Evolutionary conservation across 2,329 filamentous ascomycete genomes (phyloP).

Genomic region (Fusarium papillatum): DNA sequence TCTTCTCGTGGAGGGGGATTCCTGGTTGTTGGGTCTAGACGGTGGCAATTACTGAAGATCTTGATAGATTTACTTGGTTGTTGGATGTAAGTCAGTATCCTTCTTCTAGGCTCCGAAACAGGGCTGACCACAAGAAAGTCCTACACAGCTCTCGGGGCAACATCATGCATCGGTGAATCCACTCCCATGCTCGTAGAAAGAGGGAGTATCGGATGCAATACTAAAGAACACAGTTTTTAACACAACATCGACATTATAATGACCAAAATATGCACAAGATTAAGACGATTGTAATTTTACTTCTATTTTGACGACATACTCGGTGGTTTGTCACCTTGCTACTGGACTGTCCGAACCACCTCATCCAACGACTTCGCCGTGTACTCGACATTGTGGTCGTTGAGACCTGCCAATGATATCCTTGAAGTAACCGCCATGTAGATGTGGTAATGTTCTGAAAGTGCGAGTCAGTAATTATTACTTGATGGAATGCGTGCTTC

Average conservation of each 20-base stretch:
- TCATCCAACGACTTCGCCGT: slow-evolving; percentile 29
- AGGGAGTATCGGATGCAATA: background rate
- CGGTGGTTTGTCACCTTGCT: background rate
- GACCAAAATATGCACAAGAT: background rate
- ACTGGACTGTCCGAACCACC: slow-evolving; percentile 21
- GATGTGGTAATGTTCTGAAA: slow-evolving; percentile 49
- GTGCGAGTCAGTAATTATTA: background rate
- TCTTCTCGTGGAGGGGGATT: background rate
- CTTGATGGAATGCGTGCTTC: rapidly evolving
- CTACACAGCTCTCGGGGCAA: background rate
- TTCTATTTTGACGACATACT: background rate
- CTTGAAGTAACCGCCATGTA: slow-evolving; percentile 56
- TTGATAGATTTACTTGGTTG: background rate
- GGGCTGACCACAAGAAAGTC: background rate
- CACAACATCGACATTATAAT: background rate
- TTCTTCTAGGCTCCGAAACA: rapidly evolving
- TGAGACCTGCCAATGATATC: slow-evolving; percentile 55
- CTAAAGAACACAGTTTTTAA: background rate
- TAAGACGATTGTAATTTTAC: background rate
- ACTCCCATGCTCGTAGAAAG: too few relatives aligned
- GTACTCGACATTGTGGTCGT: slow-evolving; percentile 50
- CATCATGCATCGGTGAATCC: too few relatives aligned
- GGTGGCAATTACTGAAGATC: background rate
- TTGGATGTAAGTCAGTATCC: background rate
- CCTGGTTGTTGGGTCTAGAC: background rate